Percentiles rank a stretch among this genome's conserved stretches.
Conservation (phyloP, 2,329 filamentous ascomycete genomes). For the Domatiomyces globalis region DNA sequence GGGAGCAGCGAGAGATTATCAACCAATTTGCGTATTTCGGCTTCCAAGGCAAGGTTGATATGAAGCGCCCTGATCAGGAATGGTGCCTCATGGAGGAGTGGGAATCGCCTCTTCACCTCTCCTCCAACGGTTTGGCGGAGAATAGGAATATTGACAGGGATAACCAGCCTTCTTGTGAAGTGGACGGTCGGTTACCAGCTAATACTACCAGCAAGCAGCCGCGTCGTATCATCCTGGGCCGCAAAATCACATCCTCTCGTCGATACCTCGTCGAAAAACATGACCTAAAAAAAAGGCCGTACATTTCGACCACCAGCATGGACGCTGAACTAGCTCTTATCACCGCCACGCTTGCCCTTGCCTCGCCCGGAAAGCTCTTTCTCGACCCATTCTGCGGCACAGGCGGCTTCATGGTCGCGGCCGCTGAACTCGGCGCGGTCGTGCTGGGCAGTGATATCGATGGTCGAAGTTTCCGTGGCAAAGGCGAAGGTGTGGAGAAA, state of each 20-base stretch:
- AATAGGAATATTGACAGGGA: too few species aligned
- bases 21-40: constrained; percentile 66
- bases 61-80: constrained; percentile 58
- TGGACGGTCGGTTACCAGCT: background rate
- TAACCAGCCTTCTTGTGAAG: background rate
- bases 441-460: constrained; percentile 88
- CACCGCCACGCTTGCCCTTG: constrained; percentile 80
- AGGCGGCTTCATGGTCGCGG: constrained; percentile 80
- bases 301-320: constrained; percentile 96
- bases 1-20: constrained; percentile 59
- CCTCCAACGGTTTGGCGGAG: background rate
- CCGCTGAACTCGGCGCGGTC: constrained; percentile 74
- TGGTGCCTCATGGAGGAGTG: constrained; percentile 80
- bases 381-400: constrained; percentile 96
- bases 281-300: constrained; percentile 81
- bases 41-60: constrained; percentile 62
- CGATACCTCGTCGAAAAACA: constrained; percentile 58
- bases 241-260: constrained; percentile 52
- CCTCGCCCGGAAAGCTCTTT: constrained; percentile 67
- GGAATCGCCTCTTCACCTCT: constrained; percentile 23
- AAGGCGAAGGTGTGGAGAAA: constrained; percentile 21
- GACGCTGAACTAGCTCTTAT: constrained; percentile 84
- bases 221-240: constrained; percentile 51
- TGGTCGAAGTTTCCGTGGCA: constrained; percentile 69
- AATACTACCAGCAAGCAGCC: background rate